These are phyloP conservation scores for Aspergillus ochraceus DNA, from an alignment of 2,329 filamentous ascomycete species.

Conservation along the genomic window DNA sequence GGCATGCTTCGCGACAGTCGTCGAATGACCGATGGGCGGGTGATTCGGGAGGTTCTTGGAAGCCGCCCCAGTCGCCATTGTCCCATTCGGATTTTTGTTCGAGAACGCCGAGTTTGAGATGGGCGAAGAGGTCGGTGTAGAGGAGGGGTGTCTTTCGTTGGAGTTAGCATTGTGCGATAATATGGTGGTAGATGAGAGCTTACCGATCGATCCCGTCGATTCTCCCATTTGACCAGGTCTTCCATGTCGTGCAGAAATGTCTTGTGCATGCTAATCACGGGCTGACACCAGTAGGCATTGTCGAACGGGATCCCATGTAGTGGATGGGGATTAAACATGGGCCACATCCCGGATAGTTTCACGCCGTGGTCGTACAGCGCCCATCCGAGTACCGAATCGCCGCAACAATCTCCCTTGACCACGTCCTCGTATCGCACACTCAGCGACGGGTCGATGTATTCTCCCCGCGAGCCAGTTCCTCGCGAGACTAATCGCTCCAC, in stretches of 20 bases:
- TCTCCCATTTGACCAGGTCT: constrained; percentile 49
- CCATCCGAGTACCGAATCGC: constrained; percentile 54
- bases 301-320: constrained; percentile 52
- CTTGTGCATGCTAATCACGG: constrained; percentile 53
- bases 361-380: constrained; percentile 48
- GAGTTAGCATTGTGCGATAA: neutral
- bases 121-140: constrained; percentile 32
- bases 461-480: constrained; percentile 23
- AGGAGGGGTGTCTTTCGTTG: constrained; percentile 19
- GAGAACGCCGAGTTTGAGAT: constrained; percentile 23
- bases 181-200: neutral
- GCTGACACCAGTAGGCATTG: constrained; percentile 53
- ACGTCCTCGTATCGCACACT: constrained; percentile 44
- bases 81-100: constrained; percentile 29
- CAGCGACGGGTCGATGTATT: constrained; percentile 43
- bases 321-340: constrained; percentile 51
- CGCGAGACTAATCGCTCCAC: constrained; percentile 42
- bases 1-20: constrained; percentile 27
- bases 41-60: constrained; percentile 26
- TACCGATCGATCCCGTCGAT: constrained; percentile 22
- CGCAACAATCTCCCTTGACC: constrained; percentile 52
- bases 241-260: constrained; percentile 50
- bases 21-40: constrained; percentile 27
- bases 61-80: constrained; percentile 36
- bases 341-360: constrained; percentile 50